phyloP scores from a whole-genome alignment of 805 yeast species.

The Pichia scutulata region DNA sequence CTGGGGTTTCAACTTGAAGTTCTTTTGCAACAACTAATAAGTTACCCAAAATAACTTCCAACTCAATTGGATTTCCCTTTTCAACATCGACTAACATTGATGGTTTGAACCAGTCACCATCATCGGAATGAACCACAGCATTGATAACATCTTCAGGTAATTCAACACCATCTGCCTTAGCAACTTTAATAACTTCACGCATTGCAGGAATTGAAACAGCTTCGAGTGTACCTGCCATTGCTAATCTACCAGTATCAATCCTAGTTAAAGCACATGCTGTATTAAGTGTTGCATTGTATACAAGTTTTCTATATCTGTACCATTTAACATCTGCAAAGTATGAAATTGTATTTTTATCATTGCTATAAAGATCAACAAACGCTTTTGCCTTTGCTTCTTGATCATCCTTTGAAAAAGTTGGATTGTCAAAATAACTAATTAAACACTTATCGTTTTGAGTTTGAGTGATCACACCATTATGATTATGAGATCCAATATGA shows the following conservation, averaged over 20 bases:
- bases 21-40: slow-evolving; percentile 44
- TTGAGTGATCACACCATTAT: slow-evolving; percentile 26
- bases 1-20: slow-evolving; percentile 48
- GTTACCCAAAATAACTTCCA: slow-evolving; percentile 67
- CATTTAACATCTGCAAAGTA: slow-evolving; percentile 39
- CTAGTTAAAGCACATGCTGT: slow-evolving; percentile 53
- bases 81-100: slow-evolving; percentile 66
- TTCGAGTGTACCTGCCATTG: slow-evolving; percentile 36
- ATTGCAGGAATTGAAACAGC: slow-evolving; percentile 49
- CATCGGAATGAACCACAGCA: slow-evolving; percentile 49
- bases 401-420: slow-evolving; percentile 24
- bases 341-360: slow-evolving; percentile 33
- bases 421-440: slow-evolving; percentile 46
- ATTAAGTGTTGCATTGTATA: slow-evolving; percentile 64
- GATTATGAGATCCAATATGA: slow-evolving; percentile 36
- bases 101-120: slow-evolving; percentile 52
- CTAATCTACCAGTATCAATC: slow-evolving; percentile 50
- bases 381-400: slow-evolving; percentile 32
- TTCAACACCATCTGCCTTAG: slow-evolving; percentile 58
- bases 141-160: slow-evolving; percentile 44
- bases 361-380: slow-evolving; percentile 40
- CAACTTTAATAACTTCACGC: slow-evolving; percentile 58
- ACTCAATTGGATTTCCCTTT: slow-evolving; percentile 61
- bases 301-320: slow-evolving; percentile 58
- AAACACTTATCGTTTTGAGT: slow-evolving; percentile 38